Conservation (phyloP, 2,329 filamentous ascomycete species). For the Nemania sp. region DNA sequence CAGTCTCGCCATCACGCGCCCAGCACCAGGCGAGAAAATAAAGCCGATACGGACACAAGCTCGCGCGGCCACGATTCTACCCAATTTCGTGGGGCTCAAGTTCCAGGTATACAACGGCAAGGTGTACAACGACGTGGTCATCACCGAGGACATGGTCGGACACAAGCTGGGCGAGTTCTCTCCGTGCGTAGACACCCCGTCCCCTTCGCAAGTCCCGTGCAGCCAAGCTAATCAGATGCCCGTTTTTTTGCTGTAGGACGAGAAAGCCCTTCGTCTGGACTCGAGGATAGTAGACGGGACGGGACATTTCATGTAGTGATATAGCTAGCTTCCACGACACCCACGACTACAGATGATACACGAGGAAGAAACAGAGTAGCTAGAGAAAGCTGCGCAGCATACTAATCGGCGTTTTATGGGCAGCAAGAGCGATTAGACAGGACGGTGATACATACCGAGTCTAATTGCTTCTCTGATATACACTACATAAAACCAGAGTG, state of each 20-base stretch:
- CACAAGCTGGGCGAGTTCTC: conserved; percentile 95
- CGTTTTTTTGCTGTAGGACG: conserved; percentile 56
- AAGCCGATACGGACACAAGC: conserved; percentile 87
- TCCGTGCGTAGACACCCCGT: conserved; percentile 68
- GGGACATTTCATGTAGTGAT: no score
- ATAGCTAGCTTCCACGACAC: conserved; percentile 10
- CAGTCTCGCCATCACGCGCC: conserved; percentile 73
- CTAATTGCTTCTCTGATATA: conserved; percentile 21
- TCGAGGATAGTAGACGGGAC: conserved; percentile 47
- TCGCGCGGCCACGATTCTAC: conserved; percentile 87
- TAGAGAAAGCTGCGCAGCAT: conserved; percentile 31
- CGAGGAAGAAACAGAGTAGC: not conserved
- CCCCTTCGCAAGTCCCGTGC: not conserved
- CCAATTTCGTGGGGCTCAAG: conserved; percentile 88
- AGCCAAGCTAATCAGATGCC: conserved; percentile 19
- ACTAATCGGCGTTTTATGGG: conserved; percentile 23
- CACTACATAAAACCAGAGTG: conserved; percentile 15
- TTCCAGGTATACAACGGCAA: conserved; percentile 96
- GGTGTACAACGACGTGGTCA: conserved; percentile 81
- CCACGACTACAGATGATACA: conserved; percentile 27
- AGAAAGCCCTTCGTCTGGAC: conserved; percentile 69
- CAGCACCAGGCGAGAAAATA: conserved; percentile 69
- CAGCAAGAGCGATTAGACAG: conserved; percentile 8
- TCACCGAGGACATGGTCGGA: conserved; percentile 96
- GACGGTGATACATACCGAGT: not conserved